These are phyloP conservation scores for Litsea cubeba DNA, from an alignment of 164 flowering plant species.

Conservation along the genomic window DNA sequence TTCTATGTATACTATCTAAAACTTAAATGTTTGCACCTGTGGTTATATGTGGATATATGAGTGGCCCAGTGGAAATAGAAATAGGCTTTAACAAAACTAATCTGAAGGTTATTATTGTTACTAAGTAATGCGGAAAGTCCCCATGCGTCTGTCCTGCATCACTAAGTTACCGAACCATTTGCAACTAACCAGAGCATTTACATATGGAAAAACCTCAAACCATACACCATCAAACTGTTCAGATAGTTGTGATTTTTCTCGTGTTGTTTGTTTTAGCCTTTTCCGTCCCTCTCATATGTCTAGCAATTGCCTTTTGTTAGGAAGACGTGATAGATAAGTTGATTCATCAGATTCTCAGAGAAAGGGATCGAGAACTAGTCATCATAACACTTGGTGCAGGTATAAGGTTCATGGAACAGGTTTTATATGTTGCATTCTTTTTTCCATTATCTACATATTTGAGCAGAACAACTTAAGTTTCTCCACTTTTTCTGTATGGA, in stretches of 20 bases:
- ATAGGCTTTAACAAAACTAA: neutral
- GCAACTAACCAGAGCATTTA: too few relatives aligned
- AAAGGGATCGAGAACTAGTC: conserved; percentile 26
- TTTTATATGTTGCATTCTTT: neutral
- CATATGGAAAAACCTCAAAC: too few relatives aligned
- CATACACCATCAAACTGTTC: too few relatives aligned
- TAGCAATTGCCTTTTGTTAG: conserved; percentile 12
- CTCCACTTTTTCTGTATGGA: neutral
- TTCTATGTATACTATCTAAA: too few relatives aligned
- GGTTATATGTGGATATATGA: neutral
- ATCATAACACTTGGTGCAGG: conserved; percentile 53
- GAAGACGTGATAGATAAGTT: conserved; percentile 32
- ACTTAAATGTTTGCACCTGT: too few relatives aligned
- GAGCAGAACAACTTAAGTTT: neutral
- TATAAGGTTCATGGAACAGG: conserved; percentile 7
- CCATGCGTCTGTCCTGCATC: too few relatives aligned
- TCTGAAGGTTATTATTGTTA: neutral
- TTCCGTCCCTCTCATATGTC: neutral
- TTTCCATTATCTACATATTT: neutral
- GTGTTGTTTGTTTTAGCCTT: too few relatives aligned
- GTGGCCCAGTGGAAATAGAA: neutral
- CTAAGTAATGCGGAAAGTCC: too few relatives aligned
- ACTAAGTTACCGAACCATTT: too few relatives aligned
- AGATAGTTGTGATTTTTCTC: too few relatives aligned
- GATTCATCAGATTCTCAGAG: conserved; percentile 22